A percentile compares a stretch with the other conserved stretches of the same genome.
phyloP scores from a whole-genome alignment of 2,329 filamentous ascomycete genomes.

The Leptographium procerum region DNA sequence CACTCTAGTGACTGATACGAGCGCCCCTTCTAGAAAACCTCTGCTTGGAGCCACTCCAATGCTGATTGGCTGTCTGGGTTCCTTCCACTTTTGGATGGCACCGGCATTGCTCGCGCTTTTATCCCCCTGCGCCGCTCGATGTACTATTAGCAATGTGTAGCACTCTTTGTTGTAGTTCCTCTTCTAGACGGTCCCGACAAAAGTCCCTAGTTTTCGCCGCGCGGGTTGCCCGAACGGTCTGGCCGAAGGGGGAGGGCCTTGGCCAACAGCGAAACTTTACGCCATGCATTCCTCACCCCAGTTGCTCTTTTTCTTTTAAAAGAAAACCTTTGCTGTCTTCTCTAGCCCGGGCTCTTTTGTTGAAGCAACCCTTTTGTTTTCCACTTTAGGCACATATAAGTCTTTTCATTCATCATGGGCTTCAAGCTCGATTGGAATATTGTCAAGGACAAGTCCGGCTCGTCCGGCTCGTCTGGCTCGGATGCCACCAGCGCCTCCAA shows the following conservation, averaged over 20 bases:
- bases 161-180: not conserved
- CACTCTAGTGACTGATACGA: not conserved
- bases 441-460: conserved; percentile 8
- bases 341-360: not conserved
- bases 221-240: not conserved
- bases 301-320: not conserved
- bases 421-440: conserved; percentile 12
- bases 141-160: not conserved
- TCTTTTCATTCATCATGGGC: conserved; percentile 8
- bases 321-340: too few species aligned
- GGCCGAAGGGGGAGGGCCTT: not conserved
- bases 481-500: not conserved
- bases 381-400: not conserved
- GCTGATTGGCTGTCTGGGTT: not conserved
- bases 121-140: not conserved
- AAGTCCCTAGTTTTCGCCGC: not conserved
- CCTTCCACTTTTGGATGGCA: not conserved
- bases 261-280: not conserved
- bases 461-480: conserved; percentile 3
- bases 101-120: not conserved
- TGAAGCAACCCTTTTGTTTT: not conserved
- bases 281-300: not conserved
- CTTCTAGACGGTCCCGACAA: not conserved
- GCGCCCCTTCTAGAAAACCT: not conserved
- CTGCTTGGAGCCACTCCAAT: not conserved